Percentiles rank a stretch among this genome's conserved stretches.
Evolutionary conservation across 116 monocot genomes (phyloP).

Genomic region (Iris pallida): DNA sequence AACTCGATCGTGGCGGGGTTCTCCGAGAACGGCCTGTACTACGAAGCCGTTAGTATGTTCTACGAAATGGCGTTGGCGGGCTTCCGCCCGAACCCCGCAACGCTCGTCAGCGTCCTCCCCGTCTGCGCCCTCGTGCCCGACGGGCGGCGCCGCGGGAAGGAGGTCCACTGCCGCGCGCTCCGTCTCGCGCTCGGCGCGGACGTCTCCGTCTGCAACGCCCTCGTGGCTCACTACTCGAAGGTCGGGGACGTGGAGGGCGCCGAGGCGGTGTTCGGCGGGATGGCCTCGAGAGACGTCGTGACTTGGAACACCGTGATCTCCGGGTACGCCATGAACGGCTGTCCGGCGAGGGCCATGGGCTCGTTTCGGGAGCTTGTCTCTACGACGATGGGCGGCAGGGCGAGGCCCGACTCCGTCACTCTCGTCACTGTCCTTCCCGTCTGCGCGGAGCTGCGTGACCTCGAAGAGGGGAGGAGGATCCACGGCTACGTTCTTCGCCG

Average conservation of each 20-base stretch:
- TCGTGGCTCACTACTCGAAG: conserved; percentile 54
- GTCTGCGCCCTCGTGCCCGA: conserved; percentile 34
- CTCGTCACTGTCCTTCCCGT: conserved; percentile 41
- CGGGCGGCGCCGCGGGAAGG: conserved; percentile 43
- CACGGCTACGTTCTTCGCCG: conserved; percentile 33
- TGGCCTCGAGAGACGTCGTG: conserved; percentile 40
- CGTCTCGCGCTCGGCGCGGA: conserved; percentile 27
- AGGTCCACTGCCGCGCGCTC: conserved; percentile 39
- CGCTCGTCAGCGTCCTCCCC: conserved; percentile 53
- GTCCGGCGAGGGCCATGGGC: conserved; percentile 21
- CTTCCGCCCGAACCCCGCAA: conserved; percentile 41
- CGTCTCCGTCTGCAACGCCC: conserved; percentile 46
- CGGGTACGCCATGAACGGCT: conserved; percentile 48
- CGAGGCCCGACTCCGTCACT: conserved; percentile 48
- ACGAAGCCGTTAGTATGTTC: conserved; percentile 38
- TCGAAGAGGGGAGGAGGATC: conserved; percentile 51
- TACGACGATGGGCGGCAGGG: conserved; percentile 14
- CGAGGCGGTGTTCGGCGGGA: conserved; percentile 37
- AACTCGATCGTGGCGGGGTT: conserved; percentile 69
- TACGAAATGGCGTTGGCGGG: conserved; percentile 28
- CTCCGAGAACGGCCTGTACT: conserved; percentile 31
- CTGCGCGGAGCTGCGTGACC: conserved; percentile 39
- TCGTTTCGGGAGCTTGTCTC: conserved; percentile 45
- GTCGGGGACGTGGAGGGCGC: conserved; percentile 33
- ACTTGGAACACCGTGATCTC: conserved; percentile 58